A percentile compares a stretch with the other conserved stretches of the same genome.
Evolutionary conservation across 495 filamentous ascomycete species (phyloP).

Genomic region (Aspergillus sclerotiicarbonarius): DNA sequence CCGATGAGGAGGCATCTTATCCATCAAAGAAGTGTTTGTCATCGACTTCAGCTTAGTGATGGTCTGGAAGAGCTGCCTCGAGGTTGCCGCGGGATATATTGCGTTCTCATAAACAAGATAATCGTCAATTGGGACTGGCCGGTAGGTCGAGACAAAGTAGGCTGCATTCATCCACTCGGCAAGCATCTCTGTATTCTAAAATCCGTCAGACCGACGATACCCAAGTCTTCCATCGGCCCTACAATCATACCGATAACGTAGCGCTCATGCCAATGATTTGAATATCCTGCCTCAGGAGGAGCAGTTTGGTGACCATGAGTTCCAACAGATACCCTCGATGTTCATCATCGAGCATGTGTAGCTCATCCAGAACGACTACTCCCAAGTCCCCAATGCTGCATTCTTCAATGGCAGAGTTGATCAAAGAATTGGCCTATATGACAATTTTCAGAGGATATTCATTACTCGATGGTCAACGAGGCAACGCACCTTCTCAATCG

Average conservation of each 20-base stretch:
- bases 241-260: slow-evolving; percentile 61
- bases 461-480: not conserved
- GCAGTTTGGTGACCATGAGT: slow-evolving; percentile 73
- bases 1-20: slow-evolving; percentile 44
- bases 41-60: slow-evolving; percentile 51
- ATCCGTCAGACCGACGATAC: slow-evolving; percentile 16
- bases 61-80: slow-evolving; percentile 60
- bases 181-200: slow-evolving; percentile 64
- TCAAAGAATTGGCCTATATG: slow-evolving; percentile 69
- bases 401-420: slow-evolving; percentile 74
- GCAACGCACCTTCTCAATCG: slow-evolving; percentile 71
- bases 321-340: slow-evolving; percentile 79
- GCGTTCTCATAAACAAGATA: slow-evolving; percentile 73
- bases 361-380: slow-evolving; percentile 72
- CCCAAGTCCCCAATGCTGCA: slow-evolving; percentile 62
- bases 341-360: slow-evolving; percentile 81
- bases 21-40: slow-evolving; percentile 27
- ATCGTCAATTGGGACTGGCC: slow-evolving; percentile 72
- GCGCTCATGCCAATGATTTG: slow-evolving; percentile 86
- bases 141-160: slow-evolving; percentile 71
- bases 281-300: slow-evolving; percentile 64
- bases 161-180: slow-evolving; percentile 71
- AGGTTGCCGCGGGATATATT: slow-evolving; percentile 63
- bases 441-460: not conserved
- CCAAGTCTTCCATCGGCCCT: not conserved